Percentiles rank a stretch among this genome's conserved stretches.
phyloP scores from a whole-genome alignment of 805 yeast species.

The Hanseniaspora pseudoguilliermondii region DNA sequence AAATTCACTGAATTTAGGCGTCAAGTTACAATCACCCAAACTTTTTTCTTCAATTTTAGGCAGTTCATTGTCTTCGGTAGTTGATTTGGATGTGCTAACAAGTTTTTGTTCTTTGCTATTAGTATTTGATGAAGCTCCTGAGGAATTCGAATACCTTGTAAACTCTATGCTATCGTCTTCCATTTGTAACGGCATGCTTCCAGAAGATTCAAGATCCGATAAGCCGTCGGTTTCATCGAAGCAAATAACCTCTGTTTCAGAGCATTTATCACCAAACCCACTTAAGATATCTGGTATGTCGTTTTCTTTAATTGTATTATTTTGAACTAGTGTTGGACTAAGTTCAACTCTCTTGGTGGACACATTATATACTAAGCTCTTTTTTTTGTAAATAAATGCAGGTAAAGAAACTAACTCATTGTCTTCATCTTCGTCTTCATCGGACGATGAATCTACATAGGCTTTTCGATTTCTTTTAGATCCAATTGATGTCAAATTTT shows the following conservation, averaged over 20 bases:
- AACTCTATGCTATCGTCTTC: not conserved
- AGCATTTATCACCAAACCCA: not conserved
- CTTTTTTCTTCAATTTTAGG: not conserved
- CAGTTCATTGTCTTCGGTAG: not conserved
- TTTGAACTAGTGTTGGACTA: not conserved
- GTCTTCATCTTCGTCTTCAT: not conserved
- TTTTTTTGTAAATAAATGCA: not conserved
- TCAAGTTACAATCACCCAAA: too few species aligned
- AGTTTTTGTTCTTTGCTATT: not conserved
- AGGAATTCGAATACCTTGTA: not conserved
- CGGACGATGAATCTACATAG: not conserved
- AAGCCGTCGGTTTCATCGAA: not conserved
- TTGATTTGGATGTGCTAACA: not conserved
- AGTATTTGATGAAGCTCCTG: not conserved
- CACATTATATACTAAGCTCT: not conserved
- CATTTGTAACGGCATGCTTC: too few species aligned
- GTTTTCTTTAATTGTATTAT: not conserved
- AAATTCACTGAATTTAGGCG: not conserved
- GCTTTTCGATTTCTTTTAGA: not conserved
- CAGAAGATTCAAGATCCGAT: not conserved
- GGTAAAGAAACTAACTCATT: not conserved
- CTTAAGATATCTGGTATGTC: not conserved
- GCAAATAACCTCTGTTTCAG: not conserved
- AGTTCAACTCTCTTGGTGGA: not conserved
- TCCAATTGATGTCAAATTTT: not conserved